Conservation (phyloP, 495 filamentous ascomycete genomes). For the Endocarpon pusillum region DNA sequence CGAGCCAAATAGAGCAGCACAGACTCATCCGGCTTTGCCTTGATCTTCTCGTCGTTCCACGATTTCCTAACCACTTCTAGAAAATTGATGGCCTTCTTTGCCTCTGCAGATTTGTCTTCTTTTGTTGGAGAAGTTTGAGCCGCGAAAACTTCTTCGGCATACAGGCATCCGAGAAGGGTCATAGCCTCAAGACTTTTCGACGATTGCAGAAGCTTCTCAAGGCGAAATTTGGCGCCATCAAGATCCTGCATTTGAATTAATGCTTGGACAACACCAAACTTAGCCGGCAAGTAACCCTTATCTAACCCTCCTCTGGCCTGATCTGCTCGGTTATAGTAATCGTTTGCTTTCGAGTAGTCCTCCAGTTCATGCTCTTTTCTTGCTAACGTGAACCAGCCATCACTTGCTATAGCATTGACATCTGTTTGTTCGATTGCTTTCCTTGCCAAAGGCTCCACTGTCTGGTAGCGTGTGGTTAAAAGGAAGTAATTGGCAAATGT, state of each 20-base stretch:
- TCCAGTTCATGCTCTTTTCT: constrained; percentile 67
- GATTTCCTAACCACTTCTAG: constrained; percentile 70
- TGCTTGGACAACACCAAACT: constrained; percentile 81
- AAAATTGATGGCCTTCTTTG: constrained; percentile 64
- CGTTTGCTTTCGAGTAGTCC: constrained; percentile 48
- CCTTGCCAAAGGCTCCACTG: constrained; percentile 72
- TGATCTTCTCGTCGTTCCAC: constrained; percentile 85
- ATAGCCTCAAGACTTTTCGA: constrained; percentile 79
- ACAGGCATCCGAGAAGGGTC: constrained; percentile 72
- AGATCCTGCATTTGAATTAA: constrained; percentile 67
- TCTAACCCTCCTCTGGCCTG: constrained; percentile 75
- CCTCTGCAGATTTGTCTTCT: constrained; percentile 71
- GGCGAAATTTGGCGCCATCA: constrained; percentile 77
- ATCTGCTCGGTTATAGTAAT: constrained; percentile 78
- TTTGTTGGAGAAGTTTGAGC: constrained; percentile 52
- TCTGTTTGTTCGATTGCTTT: constrained; percentile 92
- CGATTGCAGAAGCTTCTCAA: constrained; percentile 83
- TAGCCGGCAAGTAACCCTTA: constrained; percentile 75
- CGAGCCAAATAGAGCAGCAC: constrained; percentile 86
- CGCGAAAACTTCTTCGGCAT: constrained; percentile 84
- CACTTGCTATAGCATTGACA: constrained; percentile 85
- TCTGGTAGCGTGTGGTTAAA: constrained; percentile 50
- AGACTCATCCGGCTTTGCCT: constrained; percentile 57
- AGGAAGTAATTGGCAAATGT: constrained; percentile 83
- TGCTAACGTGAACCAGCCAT: constrained; percentile 89